Conservation (phyloP, 169 alveolate genomes). For the Eimeria falciformis region DNA sequence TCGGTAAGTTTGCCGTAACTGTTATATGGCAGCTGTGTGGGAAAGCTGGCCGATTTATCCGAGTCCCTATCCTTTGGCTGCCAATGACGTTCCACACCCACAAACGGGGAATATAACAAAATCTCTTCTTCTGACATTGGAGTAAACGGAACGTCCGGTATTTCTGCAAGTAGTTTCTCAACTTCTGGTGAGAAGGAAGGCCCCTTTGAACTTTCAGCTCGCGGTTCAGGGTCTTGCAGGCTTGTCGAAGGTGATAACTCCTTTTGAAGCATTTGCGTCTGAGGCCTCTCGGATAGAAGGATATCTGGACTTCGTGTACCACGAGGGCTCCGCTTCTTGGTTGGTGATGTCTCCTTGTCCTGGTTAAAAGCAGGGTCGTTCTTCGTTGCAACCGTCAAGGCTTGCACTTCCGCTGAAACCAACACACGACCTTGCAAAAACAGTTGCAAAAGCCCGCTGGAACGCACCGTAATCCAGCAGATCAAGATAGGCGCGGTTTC, state of each 20-base stretch:
- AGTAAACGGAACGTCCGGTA: slow-evolving; percentile 7
- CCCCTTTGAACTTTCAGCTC: neutral
- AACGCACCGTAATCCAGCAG: neutral
- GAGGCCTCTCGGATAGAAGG: neutral
- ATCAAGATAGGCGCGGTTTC: neutral
- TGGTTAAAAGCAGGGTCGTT: slow-evolving; percentile 3
- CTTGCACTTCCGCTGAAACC: slow-evolving; percentile 28
- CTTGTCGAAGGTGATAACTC: neutral
- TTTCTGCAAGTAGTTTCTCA: neutral
- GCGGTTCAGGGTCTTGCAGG: neutral
- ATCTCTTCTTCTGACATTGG: slow-evolving; percentile 38
- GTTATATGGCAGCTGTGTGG: too few species aligned
- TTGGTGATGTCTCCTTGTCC: neutral
- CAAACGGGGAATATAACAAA: neutral
- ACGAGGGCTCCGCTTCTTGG: neutral
- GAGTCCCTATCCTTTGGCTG: neutral
- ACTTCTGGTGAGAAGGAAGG: slow-evolving; percentile 18
- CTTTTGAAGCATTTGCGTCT: neutral
- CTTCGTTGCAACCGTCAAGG: slow-evolving; percentile 12
- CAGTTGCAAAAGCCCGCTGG: neutral
- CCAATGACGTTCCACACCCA: slow-evolving; percentile 20
- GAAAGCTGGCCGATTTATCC: neutral
- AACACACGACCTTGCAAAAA: neutral
- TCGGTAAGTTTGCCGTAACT: neutral
- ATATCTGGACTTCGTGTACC: neutral